Percentiles rank a stretch among this genome's conserved stretches.
Evolutionary conservation across 2,329 filamentous ascomycete species (phyloP).

Genomic region (Alternaria hordeiaustralica): DNA sequence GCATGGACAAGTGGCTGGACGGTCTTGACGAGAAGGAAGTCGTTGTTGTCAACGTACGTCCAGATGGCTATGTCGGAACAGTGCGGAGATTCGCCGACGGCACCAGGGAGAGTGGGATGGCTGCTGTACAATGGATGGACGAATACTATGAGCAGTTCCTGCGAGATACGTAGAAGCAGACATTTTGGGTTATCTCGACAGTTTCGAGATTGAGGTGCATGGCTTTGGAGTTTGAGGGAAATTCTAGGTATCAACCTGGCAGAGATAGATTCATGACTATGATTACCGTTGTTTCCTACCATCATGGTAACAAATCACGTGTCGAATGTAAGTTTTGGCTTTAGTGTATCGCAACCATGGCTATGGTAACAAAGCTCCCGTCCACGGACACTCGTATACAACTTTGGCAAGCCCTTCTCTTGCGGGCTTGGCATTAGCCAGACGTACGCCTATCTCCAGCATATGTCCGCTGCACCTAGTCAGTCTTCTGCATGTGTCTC

Average conservation of each 20-base stretch:
- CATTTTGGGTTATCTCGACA: neutral
- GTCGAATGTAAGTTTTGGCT: no score
- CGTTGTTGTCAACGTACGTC: conserved; percentile 71
- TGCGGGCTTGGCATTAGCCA: neutral
- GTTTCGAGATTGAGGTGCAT: neutral
- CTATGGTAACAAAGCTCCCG: neutral
- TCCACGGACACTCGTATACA: neutral
- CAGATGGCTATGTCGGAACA: conserved; percentile 77
- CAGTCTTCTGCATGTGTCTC: neutral
- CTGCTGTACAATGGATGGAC: conserved; percentile 56
- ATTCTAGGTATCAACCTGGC: neutral
- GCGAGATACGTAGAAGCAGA: conserved; percentile 26
- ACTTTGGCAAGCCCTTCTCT: neutral
- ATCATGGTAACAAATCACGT: neutral
- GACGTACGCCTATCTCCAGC: conserved; percentile 1
- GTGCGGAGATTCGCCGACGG: conserved; percentile 54
- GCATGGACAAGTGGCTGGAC: conserved; percentile 74
- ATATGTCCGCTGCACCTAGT: neutral
- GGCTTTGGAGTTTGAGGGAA: neutral
- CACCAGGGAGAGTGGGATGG: conserved; percentile 35
- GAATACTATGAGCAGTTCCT: conserved; percentile 59
- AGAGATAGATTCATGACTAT: neutral
- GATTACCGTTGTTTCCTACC: neutral
- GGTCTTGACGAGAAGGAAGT: conserved; percentile 63
- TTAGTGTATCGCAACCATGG: no score